These are phyloP conservation scores for Lagenaria siceraria DNA, from an alignment of 306 rosid genomes.

Conservation along the genomic window DNA sequence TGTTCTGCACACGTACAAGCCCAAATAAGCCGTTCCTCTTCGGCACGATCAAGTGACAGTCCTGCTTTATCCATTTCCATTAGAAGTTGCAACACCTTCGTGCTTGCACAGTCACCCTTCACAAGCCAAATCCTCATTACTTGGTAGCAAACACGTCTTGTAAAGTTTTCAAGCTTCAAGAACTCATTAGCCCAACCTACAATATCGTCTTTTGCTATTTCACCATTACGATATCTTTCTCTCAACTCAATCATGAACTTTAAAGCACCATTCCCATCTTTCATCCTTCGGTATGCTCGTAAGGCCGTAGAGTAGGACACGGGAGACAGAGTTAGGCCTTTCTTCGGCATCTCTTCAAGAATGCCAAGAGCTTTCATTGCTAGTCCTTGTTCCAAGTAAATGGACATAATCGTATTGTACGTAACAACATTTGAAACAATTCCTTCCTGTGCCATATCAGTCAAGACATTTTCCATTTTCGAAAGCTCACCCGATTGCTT, in stretches of 20 bases:
- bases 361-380: constrained; percentile 40
- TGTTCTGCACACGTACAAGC: constrained; percentile 91
- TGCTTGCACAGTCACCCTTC: constrained; percentile 32
- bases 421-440: constrained; percentile 60
- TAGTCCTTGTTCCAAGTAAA: constrained; percentile 58
- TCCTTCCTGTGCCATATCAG: constrained; percentile 56
- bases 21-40: constrained; percentile 69
- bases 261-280: constrained; percentile 73
- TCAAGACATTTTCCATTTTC: constrained; percentile 42
- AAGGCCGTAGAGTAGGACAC: constrained; percentile 68
- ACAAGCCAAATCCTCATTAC: constrained; percentile 88
- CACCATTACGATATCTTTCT: constrained; percentile 52
- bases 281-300: constrained; percentile 62
- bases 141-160: constrained; percentile 77
- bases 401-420: constrained; percentile 66
- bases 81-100: constrained; percentile 49
- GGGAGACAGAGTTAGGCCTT: constrained; percentile 57
- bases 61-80: constrained; percentile 55
- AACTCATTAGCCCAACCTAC: constrained; percentile 69
- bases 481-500: constrained; percentile 54
- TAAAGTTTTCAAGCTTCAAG: constrained; percentile 53
- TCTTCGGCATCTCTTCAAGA: constrained; percentile 49
- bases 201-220: constrained; percentile 33
- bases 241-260: constrained; percentile 51
- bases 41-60: constrained; percentile 40